Evolutionary conservation across 2,329 filamentous ascomycete genomes (phyloP).

Genomic region (Thielaviopsis musarum): DNA sequence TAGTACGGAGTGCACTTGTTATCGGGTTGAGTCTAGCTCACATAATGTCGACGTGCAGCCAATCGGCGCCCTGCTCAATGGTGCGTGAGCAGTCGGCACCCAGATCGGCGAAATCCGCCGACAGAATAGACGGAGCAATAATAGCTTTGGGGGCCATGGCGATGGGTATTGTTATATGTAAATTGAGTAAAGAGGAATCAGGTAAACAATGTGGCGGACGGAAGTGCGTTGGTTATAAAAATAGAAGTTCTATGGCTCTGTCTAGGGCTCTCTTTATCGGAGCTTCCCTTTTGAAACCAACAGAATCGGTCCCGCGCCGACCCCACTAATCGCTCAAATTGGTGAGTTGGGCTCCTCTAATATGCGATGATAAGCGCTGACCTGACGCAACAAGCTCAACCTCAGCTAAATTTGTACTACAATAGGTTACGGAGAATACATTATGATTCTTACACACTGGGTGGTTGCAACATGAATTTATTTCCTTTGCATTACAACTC

Average conservation of each 20-base stretch:
- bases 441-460: no score
- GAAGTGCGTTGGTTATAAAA: no score
- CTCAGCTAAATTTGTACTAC: background rate
- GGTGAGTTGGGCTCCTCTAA: background rate
- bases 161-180: background rate
- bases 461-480: no score
- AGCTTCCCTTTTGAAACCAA: background rate
- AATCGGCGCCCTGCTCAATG: slow-evolving; percentile 76
- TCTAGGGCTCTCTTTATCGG: background rate
- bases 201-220: background rate
- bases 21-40: slow-evolving; percentile 18
- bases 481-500: no score
- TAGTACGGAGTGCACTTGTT: background rate
- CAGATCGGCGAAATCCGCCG: slow-evolving; percentile 83
- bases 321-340: background rate
- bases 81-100: slow-evolving; percentile 75
- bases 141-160: slow-evolving; percentile 80
- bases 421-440: no score
- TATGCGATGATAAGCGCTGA: background rate
- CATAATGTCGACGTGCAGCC: slow-evolving; percentile 90
- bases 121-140: slow-evolving; percentile 95
- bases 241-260: background rate
- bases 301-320: background rate
- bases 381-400: background rate
- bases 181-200: background rate